Evolutionary conservation across 2,329 filamentous ascomycete species (phyloP).

Genomic region (Furcasterigmium furcatum): DNA sequence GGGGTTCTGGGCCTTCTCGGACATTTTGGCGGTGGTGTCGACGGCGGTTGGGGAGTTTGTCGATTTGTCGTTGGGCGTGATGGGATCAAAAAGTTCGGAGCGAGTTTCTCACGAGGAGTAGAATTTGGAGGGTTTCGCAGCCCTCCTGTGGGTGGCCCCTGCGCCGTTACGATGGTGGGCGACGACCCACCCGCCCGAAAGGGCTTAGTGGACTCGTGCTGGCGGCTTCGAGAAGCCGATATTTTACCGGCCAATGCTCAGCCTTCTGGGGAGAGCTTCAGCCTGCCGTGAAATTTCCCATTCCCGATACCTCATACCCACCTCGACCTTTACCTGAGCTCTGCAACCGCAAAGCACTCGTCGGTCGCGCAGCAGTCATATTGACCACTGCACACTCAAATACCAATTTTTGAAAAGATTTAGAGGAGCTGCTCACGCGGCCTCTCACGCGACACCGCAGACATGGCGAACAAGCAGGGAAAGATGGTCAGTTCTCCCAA

Average conservation of each 20-base stretch:
- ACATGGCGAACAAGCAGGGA: conserved; percentile 89
- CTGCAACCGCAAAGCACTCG: conserved; percentile 29
- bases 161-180: conserved; percentile 20
- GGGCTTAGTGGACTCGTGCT: neutral
- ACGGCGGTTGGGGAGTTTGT: conserved; percentile 24
- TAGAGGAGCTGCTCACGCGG: conserved; percentile 26
- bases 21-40: conserved; percentile 31
- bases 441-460: conserved; percentile 31
- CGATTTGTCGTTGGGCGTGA: conserved; percentile 9
- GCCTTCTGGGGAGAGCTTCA: conserved; percentile 28
- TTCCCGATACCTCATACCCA: conserved; percentile 20
- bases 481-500: conserved; percentile 83
- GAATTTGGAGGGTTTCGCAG: conserved; percentile 36
- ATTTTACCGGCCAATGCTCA: conserved; percentile 16
- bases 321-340: conserved; percentile 36
- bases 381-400: conserved; percentile 28
- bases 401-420: conserved; percentile 40
- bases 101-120: conserved; percentile 9
- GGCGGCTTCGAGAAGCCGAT: neutral
- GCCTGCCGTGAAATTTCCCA: conserved; percentile 41
- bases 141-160: conserved; percentile 24
- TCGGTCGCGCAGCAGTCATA: conserved; percentile 34
- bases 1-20: conserved; percentile 92
- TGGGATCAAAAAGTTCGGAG: neutral
- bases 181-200: conserved; percentile 1